Base-by-base conservation (phyloP, 768 basidiomycete species). In the Kondoa malvinella region DNA sequence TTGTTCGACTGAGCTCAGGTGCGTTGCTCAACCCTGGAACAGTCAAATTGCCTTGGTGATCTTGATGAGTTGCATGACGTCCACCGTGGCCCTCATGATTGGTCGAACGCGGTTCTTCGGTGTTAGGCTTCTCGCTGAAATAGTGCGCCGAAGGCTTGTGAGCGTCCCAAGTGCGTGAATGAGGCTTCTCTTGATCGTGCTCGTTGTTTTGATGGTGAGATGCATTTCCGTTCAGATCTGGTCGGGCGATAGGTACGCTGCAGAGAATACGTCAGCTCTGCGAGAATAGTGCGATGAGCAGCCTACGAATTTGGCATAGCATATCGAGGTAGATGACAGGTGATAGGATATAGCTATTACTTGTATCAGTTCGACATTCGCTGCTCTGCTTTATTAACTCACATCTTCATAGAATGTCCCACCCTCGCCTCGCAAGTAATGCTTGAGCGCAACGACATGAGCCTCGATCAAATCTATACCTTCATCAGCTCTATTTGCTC, bases 381-480 rank as follows among this genome's bases (percentile, higher is more conserved):
- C 21, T 8, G 40, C 40, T 8, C n/a, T n/a, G 40, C 21, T 21
- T 8, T 8, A 50, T 8, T 8, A 21, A 50, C 40, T 50, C 21
- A 50, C 40, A 50, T 50, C 40, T 50, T 50, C 40, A 21, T 50
- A 50, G 8, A 50, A 50, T 8, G 40, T 50, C 21, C 40, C 40
- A 50, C 40, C 40, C 21, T 50, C 40, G 8, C 40, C 40, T 8
- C 69, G 66, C 8, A 69, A 34, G 32, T 69, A 69, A 56, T 69
- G 66, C 60, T 69, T 69, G 1, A 67, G 59, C 1, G 69, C 56
- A 32, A 69, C 66, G 1, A 60, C 33, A 63, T 61, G 66, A 17
- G 69, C 69, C 56, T 67, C 69, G 17, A 69, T 65, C 29, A 69
- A 59, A 34, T 69, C 67, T 34, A 67, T 63, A 8, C 8, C 21